phyloP scores from a whole-genome alignment of 768 basidiomycete species.

The Kwoniella sp. region DNA sequence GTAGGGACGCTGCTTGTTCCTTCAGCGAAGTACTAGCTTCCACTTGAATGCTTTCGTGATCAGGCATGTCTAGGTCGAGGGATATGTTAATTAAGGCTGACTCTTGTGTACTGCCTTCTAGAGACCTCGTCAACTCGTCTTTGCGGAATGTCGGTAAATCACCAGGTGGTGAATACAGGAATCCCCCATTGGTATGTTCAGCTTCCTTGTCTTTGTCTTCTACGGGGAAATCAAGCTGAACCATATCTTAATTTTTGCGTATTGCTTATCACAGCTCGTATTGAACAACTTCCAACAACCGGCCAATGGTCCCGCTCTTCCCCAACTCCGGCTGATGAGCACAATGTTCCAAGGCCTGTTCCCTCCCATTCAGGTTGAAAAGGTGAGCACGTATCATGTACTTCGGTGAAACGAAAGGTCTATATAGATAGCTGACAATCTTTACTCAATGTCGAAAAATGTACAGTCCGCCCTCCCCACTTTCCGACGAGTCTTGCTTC shows the following conservation, averaged over 20 bases:
- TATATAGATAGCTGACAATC: too few relatives aligned
- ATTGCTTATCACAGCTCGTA: too few relatives aligned
- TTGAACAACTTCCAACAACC: slow-evolving; percentile 67
- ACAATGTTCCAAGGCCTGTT: slow-evolving; percentile 96
- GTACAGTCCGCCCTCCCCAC: slow-evolving; percentile 63
- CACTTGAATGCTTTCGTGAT: too few relatives aligned
- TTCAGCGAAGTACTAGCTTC: not conserved
- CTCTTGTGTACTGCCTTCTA: slow-evolving; percentile 10
- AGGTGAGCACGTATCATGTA: slow-evolving; percentile 37
- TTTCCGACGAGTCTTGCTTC: slow-evolving; percentile 81
- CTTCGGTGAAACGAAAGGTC: too few relatives aligned
- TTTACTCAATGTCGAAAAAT: too few relatives aligned
- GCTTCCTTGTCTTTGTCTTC: too few relatives aligned
- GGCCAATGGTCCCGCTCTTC: slow-evolving; percentile 63
- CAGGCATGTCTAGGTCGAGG: too few relatives aligned
- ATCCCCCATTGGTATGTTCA: slow-evolving; percentile 77
- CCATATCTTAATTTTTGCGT: not conserved
- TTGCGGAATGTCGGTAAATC: slow-evolving; percentile 54
- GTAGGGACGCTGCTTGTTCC: slow-evolving; percentile 21
- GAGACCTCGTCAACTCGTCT: slow-evolving; percentile 54
- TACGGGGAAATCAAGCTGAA: too few relatives aligned
- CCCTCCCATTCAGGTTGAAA: slow-evolving; percentile 72
- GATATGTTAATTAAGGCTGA: too few relatives aligned
- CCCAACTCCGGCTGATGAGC: slow-evolving; percentile 88
- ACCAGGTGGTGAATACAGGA: slow-evolving; percentile 65